phyloP scores from a whole-genome alignment of 1,139 yeast species.

The Blastobotrys raffinosifermentans region DNA sequence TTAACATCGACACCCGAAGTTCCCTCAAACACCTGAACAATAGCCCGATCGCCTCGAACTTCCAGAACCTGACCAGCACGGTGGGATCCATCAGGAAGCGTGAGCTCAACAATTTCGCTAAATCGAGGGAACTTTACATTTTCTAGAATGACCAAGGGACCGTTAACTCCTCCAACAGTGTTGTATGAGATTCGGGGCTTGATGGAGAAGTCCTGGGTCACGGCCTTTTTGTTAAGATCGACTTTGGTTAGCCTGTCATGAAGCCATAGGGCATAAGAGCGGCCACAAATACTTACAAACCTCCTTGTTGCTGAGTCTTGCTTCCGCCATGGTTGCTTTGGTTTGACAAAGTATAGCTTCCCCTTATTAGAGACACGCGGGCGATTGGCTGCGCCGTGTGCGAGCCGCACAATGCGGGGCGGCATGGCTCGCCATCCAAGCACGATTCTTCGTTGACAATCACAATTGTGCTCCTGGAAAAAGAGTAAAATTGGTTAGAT shows the following conservation, averaged over 20 bases:
- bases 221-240: constrained; percentile 88
- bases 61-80: constrained; percentile 98
- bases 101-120: constrained; percentile 93
- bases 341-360: not conserved
- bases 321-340: constrained; percentile 20
- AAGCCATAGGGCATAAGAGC: not conserved
- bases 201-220: constrained; percentile 81
- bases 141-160: constrained; percentile 94
- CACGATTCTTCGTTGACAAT: too few relatives aligned
- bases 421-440: too few relatives aligned
- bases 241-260: constrained; percentile 26
- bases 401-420: too few relatives aligned
- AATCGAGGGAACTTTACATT: constrained; percentile 94
- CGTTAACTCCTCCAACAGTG: constrained; percentile 97
- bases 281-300: constrained; percentile 15
- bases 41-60: constrained; percentile 94
- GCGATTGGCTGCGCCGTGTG: too few relatives aligned
- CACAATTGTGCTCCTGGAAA: too few relatives aligned
- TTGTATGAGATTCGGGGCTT: constrained; percentile 88
- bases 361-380: not conserved
- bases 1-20: constrained; percentile 97
- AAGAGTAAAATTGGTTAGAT: too few relatives aligned
- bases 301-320: constrained; percentile 23
- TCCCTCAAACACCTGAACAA: constrained; percentile 98
- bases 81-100: constrained; percentile 87